A percentile compares a stretch with the other conserved stretches of the same genome.
Evolutionary conservation across 768 basidiomycete genomes (phyloP).

Genomic region (Lyophyllum semitale): DNA sequence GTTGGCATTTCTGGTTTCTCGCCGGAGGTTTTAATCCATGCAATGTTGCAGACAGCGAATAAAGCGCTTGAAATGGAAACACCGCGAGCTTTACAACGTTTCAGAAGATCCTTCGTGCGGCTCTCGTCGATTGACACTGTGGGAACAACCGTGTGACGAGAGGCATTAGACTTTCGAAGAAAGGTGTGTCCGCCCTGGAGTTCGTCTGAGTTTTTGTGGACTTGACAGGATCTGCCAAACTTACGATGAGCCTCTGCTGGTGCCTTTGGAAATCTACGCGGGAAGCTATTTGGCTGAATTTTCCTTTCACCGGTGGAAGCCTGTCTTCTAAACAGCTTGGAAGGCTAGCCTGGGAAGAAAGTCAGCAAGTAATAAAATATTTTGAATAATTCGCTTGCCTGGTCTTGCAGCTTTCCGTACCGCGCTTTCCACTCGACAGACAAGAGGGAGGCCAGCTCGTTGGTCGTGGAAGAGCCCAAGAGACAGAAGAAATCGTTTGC

Average conservation of each 20-base stretch:
- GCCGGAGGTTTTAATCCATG: conserved; percentile 60
- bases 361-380: neutral
- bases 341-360: conserved; percentile 14
- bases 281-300: conserved; percentile 46
- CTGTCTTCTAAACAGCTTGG: conserved; percentile 53
- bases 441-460: conserved; percentile 29
- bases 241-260: conserved; percentile 59
- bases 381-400: conserved; percentile 17
- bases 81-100: conserved; percentile 67
- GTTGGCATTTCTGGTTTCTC: conserved; percentile 51
- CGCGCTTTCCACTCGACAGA: conserved; percentile 34
- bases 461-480: conserved; percentile 42
- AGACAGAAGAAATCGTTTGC: conserved; percentile 80
- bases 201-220: neutral
- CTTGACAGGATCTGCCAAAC: conserved; percentile 15
- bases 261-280: conserved; percentile 57
- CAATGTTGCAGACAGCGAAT: conserved; percentile 76
- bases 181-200: conserved; percentile 77
- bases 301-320: conserved; percentile 35
- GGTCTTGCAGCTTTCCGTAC: conserved; percentile 18
- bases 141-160: conserved; percentile 67
- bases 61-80: conserved; percentile 77
- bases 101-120: conserved; percentile 63
- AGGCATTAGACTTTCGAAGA: conserved; percentile 44
- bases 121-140: conserved; percentile 59